phyloP scores from a whole-genome alignment of 257 asterid genomes.

The Craterostigma plantagineum region DNA sequence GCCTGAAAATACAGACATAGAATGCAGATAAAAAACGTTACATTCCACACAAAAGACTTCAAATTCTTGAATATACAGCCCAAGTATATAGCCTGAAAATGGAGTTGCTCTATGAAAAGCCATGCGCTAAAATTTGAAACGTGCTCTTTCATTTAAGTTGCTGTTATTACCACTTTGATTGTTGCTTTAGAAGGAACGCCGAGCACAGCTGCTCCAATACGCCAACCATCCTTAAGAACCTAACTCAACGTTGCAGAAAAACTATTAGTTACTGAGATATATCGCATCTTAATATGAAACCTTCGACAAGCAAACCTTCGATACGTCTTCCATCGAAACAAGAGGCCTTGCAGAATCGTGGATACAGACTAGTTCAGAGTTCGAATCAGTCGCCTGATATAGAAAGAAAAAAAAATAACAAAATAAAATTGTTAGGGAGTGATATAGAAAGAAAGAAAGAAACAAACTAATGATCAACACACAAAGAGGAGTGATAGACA shows the following conservation, averaged over 20 bases:
- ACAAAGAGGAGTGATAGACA: conserved; percentile 4
- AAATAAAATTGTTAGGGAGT: not conserved
- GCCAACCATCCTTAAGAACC: conserved; percentile 79
- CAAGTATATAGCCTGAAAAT: too few species aligned
- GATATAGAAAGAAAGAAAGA: not conserved
- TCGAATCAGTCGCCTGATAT: conserved; percentile 56
- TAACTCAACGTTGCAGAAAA: conserved; percentile 14
- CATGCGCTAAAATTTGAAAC: too few species aligned
- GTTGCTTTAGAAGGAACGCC: conserved; percentile 98
- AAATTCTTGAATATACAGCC: too few species aligned
- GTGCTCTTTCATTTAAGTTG: too few species aligned
- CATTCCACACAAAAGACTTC: too few species aligned
- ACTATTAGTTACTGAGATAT: not conserved
- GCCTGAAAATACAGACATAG: conserved; percentile 30
- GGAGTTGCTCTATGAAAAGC: too few species aligned
- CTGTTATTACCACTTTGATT: conserved; percentile 67
- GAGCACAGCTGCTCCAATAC: conserved; percentile 90
- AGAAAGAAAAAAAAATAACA: conserved; percentile 10
- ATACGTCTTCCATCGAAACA: conserved; percentile 45
- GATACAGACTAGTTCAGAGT: conserved; percentile 68
- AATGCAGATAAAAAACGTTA: not conserved
- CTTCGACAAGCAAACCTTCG: conserved; percentile 32
- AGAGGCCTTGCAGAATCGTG: conserved; percentile 99
- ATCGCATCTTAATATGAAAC: too few species aligned
- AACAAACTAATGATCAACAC: not conserved